Percentiles rank a stretch among this genome's conserved stretches.
These are phyloP conservation scores for Metschnikowia hibisci DNA, from an alignment of 805 yeast genomes.

Conservation along the genomic window DNA sequence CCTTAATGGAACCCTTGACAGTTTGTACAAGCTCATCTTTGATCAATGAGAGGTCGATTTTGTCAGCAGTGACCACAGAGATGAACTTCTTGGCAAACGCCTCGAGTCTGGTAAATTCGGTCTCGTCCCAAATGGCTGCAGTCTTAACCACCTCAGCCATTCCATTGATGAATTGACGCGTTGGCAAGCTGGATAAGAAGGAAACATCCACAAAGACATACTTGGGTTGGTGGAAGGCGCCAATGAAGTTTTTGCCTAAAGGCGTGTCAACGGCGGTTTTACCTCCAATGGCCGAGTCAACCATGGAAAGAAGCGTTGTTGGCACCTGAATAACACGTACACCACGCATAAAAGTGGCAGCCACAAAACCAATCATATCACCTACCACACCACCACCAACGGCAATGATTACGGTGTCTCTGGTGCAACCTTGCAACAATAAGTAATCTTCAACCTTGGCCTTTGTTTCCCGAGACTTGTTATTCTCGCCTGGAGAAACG, in stretches of 20 bases:
- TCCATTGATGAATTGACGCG: constrained; percentile 93
- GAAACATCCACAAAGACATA: constrained; percentile 84
- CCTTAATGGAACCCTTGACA: constrained; percentile 80
- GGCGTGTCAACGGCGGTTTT: constrained; percentile 98
- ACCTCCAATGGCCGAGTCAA: constrained; percentile 96
- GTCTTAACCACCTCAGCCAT: constrained; percentile 98
- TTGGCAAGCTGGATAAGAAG: constrained; percentile 84
- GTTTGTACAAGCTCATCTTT: constrained; percentile 70
- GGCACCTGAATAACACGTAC: constrained; percentile 92
- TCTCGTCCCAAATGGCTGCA: constrained; percentile 95
- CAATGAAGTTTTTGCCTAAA: constrained; percentile 89
- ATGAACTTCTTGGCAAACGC: constrained; percentile 66
- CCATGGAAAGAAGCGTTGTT: constrained; percentile 93
- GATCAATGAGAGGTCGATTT: constrained; percentile 58
- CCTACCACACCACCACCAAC: constrained; percentile 99
- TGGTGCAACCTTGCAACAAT: constrained; percentile 79
- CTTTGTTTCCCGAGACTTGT: constrained; percentile 83
- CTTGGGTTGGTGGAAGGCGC: constrained; percentile 96
- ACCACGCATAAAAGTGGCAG: constrained; percentile 99
- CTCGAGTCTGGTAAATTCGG: constrained; percentile 83
- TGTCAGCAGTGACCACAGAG: constrained; percentile 47
- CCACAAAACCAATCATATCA: constrained; percentile 97
- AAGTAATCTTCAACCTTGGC: constrained; percentile 91
- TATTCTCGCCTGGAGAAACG: constrained; percentile 90
- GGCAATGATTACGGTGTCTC: constrained; percentile 92